Evolutionary conservation across 441 rosid genomes (phyloP).

Genomic region (Bruguiera hainesii): DNA sequence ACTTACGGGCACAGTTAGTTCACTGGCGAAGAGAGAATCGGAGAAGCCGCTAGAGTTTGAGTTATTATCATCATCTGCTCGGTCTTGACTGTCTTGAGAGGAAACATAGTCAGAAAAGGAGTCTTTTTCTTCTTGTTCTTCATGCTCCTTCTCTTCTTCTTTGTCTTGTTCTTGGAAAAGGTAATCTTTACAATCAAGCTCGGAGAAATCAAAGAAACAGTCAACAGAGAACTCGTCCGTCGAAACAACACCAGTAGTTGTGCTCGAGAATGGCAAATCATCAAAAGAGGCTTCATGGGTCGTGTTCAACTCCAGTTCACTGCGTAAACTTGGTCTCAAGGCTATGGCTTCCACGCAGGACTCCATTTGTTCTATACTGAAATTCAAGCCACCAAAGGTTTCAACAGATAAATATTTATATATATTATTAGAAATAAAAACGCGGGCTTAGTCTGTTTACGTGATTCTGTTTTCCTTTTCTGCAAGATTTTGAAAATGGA

Average conservation of each 20-base stretch:
- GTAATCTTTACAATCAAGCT: conserved; percentile 38
- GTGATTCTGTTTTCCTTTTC: background rate
- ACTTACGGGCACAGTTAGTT: conserved; percentile 59
- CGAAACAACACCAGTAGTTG: conserved; percentile 26
- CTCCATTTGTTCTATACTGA: conserved; percentile 29
- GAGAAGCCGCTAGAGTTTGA: conserved; percentile 30
- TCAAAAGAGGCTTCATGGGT: conserved; percentile 32
- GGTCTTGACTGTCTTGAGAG: conserved; percentile 32
- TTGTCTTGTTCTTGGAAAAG: conserved; percentile 10
- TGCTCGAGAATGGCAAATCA: conserved; percentile 26
- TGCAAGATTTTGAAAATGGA: background rate
- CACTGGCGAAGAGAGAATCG: conserved; percentile 39
- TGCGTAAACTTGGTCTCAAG: conserved; percentile 46
- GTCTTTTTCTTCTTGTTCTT: conserved; percentile 40
- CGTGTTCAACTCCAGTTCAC: conserved; percentile 33
- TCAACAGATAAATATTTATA: background rate
- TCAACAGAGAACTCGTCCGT: conserved; percentile 64
- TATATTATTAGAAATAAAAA: background rate
- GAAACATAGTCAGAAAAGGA: conserved; percentile 26
- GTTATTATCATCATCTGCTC: conserved; percentile 34
- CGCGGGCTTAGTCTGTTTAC: no score
- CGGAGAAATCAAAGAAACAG: conserved; percentile 65
- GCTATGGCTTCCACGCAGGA: conserved; percentile 54
- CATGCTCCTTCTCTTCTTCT: conserved; percentile 20
- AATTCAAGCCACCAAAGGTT: background rate